Evolutionary conservation across 306 rosid genomes (phyloP).

Genomic region (Sicyos edulis): DNA sequence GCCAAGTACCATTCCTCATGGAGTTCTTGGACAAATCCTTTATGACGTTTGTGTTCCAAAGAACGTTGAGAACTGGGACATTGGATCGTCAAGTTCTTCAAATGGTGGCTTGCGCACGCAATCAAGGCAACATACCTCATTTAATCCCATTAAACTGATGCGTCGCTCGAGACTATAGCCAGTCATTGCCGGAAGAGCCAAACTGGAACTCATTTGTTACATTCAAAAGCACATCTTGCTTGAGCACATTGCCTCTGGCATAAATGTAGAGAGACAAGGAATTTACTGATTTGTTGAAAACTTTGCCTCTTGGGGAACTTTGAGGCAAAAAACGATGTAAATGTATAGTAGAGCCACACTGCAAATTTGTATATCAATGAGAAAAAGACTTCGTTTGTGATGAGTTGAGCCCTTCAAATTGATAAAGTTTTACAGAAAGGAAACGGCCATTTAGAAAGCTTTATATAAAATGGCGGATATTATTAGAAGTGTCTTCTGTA

Average conservation of each 20-base stretch:
- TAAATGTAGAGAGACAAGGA: background rate
- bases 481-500: background rate
- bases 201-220: background rate
- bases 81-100: slow-evolving; percentile 36
- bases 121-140: slow-evolving; percentile 36
- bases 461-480: background rate
- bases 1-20: slow-evolving; percentile 49
- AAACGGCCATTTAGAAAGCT: slow-evolving; percentile 7
- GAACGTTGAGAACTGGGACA: slow-evolving; percentile 74
- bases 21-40: slow-evolving; percentile 75
- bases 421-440: background rate
- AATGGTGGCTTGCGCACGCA: slow-evolving; percentile 20
- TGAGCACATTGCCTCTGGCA: background rate
- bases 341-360: background rate
- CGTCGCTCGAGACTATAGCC: slow-evolving; percentile 65
- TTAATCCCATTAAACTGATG: slow-evolving; percentile 73
- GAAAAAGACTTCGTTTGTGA: too few species aligned
- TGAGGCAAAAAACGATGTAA: background rate
- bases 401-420: background rate
- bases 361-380: too few species aligned
- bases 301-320: background rate
- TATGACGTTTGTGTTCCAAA: slow-evolving; percentile 68
- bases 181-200: background rate
- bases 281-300: background rate
- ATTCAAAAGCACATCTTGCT: slow-evolving; percentile 9